phyloP scores from a whole-genome alignment of 2,329 filamentous ascomycete genomes.

The Cytospora piceicola region DNA sequence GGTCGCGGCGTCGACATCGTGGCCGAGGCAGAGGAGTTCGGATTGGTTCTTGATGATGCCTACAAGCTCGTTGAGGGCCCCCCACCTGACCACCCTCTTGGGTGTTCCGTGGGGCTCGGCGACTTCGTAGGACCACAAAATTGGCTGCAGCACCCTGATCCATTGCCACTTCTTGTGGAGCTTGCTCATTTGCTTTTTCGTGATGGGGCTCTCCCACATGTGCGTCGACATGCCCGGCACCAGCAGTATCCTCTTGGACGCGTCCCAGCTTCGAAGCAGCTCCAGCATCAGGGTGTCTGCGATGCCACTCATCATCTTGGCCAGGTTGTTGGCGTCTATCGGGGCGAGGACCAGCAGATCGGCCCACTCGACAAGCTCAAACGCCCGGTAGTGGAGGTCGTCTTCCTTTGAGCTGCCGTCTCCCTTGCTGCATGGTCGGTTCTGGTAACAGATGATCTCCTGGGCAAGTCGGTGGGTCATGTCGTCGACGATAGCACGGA shows the following conservation, averaged over 20 bases:
- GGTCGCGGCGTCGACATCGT: slow-evolving; percentile 65
- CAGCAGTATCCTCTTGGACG: slow-evolving; percentile 80
- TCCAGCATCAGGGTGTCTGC: slow-evolving; percentile 81
- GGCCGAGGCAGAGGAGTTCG: slow-evolving; percentile 73
- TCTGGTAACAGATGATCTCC: slow-evolving; percentile 64
- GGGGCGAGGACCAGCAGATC: slow-evolving; percentile 84
- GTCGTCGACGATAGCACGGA: slow-evolving; percentile 67
- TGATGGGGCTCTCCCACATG: slow-evolving; percentile 91
- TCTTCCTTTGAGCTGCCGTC: slow-evolving; percentile 47
- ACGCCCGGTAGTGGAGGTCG: slow-evolving; percentile 56
- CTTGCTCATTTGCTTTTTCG: slow-evolving; percentile 84
- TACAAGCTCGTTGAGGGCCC: slow-evolving; percentile 71
- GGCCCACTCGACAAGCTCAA: slow-evolving; percentile 82
- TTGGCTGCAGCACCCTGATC: slow-evolving; percentile 79
- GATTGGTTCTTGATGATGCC: slow-evolving; percentile 77
- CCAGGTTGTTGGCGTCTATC: slow-evolving; percentile 81
- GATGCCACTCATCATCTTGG: slow-evolving; percentile 85
- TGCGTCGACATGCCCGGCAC: slow-evolving; percentile 87
- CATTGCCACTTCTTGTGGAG: slow-evolving; percentile 84
- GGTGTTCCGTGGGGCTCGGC: slow-evolving; percentile 20
- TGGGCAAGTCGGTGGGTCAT: slow-evolving; percentile 65
- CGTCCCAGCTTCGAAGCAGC: slow-evolving; percentile 83
- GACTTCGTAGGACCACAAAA: slow-evolving; percentile 77
- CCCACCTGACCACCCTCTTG: slow-evolving; percentile 64
- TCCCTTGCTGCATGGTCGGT: slow-evolving; percentile 47